These are phyloP conservation scores for Lasiosphaeria ovina DNA, from an alignment of 495 filamentous ascomycete species.

Conservation along the genomic window DNA sequence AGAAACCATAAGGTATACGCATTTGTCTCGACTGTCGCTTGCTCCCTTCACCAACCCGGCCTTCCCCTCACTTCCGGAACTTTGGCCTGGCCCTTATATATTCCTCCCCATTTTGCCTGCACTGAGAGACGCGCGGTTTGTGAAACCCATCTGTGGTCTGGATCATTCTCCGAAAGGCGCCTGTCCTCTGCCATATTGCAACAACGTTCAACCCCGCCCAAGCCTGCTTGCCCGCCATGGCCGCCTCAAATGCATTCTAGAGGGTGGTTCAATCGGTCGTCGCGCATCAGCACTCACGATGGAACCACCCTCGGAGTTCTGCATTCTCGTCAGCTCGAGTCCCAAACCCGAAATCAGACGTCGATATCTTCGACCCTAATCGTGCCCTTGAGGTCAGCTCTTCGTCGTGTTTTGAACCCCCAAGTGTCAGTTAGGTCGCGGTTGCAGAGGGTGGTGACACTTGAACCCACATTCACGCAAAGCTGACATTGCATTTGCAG, in stretches of 20 bases:
- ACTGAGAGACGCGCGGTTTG: no score
- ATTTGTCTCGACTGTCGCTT: constrained; percentile 3
- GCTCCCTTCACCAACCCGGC: neutral
- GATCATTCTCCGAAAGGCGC: neutral
- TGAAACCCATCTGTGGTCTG: neutral
- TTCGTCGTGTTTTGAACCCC: no score
- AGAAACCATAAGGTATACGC: neutral
- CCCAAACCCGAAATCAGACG: neutral
- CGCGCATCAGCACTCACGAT: constrained; percentile 41
- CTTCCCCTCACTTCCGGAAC: constrained; percentile 25
- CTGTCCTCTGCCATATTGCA: neutral
- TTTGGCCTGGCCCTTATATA: neutral
- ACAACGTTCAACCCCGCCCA: neutral
- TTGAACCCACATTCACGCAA: no score
- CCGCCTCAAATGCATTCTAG: constrained; percentile 47
- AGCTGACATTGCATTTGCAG: no score
- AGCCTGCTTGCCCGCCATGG: constrained; percentile 36
- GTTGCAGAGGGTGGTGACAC: no score
- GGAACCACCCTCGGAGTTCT: constrained; percentile 50
- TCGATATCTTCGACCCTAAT: neutral
- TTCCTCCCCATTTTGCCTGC: neutral
- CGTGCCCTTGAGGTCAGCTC: neutral
- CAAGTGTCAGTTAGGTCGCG: no score
- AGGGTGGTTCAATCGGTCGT: constrained; percentile 49
- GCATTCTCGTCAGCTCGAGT: constrained; percentile 22